phyloP scores from a whole-genome alignment of 1,284 basidiomycete species.

The Leccinum pallidistipes region DNA sequence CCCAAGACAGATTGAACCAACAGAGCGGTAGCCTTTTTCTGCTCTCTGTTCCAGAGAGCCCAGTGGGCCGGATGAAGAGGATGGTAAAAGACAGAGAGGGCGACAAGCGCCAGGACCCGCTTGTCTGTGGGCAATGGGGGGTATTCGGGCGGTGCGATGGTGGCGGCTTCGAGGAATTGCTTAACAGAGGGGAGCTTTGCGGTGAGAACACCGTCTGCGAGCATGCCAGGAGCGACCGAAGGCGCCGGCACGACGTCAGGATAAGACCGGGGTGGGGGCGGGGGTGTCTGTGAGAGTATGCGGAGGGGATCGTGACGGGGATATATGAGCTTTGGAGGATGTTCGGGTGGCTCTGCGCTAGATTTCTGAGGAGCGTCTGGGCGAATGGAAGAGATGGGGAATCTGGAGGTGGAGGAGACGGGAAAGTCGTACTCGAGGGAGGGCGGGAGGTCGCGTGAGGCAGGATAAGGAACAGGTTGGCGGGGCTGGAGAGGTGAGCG shows the following conservation, averaged over 20 bases:
- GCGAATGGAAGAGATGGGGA: conserved; percentile 34
- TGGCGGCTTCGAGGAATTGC: conserved; percentile 28
- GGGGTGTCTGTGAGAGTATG: conserved; percentile 30
- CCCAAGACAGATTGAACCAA: conserved; percentile 32
- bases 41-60: conserved; percentile 35
- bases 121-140: conserved; percentile 31
- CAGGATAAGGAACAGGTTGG: conserved; percentile 16
- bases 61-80: conserved; percentile 36
- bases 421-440: conserved; percentile 27
- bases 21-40: conserved; percentile 28
- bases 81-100: conserved; percentile 35
- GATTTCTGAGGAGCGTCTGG: conserved; percentile 26
- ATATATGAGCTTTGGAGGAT: conserved; percentile 30
- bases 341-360: conserved; percentile 21
- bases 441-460: conserved; percentile 6
- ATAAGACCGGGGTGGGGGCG: conserved; percentile 25
- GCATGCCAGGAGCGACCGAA: conserved; percentile 33
- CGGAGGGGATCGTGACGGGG: conserved; percentile 34
- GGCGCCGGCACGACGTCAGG: conserved; percentile 22
- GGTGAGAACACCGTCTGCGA: conserved; percentile 35
- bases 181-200: conserved; percentile 30
- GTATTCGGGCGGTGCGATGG: conserved; percentile 30
- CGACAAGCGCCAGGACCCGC: conserved; percentile 33
- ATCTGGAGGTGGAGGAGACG: conserved; percentile 24
- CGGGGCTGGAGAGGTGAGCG: conserved; percentile 18